Conservation (phyloP, 495 filamentous ascomycete species). For the Penicillium egyptiacum region DNA sequence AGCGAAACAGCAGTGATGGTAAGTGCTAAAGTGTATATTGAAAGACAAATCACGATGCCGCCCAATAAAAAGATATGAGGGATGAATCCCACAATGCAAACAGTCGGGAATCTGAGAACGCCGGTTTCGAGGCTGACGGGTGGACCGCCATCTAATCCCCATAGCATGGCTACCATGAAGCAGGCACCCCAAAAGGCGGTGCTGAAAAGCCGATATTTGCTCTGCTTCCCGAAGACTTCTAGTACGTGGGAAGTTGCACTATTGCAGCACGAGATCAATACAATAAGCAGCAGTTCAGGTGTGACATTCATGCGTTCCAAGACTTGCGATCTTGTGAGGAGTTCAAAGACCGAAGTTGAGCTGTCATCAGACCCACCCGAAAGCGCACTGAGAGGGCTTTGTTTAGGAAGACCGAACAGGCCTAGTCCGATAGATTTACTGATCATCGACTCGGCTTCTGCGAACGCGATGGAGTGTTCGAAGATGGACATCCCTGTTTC, state of each 20-base stretch:
- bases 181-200: slow-evolving; percentile 86
- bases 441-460: slow-evolving; percentile 87
- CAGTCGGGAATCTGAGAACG: slow-evolving; percentile 80
- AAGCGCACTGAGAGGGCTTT: slow-evolving; percentile 30
- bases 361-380: slow-evolving; percentile 17
- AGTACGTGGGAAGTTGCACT: slow-evolving; percentile 83
- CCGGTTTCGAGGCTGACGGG: slow-evolving; percentile 42
- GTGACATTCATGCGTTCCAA: slow-evolving; percentile 72
- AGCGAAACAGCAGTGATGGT: slow-evolving; percentile 71
- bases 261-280: slow-evolving; percentile 82
- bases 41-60: slow-evolving; percentile 71
- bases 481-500: slow-evolving; percentile 97
- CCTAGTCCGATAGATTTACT: slow-evolving; percentile 71
- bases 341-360: slow-evolving; percentile 36
- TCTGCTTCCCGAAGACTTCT: slow-evolving; percentile 75
- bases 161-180: slow-evolving; percentile 79
- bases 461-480: slow-evolving; percentile 94
- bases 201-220: slow-evolving; percentile 73
- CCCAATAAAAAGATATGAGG: slow-evolving; percentile 81
- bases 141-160: slow-evolving; percentile 64
- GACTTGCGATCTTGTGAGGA: slow-evolving; percentile 44
- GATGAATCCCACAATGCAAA: slow-evolving; percentile 92
- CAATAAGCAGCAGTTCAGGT: slow-evolving; percentile 83
- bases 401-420: slow-evolving; percentile 55
- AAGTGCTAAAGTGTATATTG: slow-evolving; percentile 76